These are phyloP conservation scores for Rhodotorula taiwanensis DNA, from an alignment of 768 basidiomycete species.

Conservation along the genomic window DNA sequence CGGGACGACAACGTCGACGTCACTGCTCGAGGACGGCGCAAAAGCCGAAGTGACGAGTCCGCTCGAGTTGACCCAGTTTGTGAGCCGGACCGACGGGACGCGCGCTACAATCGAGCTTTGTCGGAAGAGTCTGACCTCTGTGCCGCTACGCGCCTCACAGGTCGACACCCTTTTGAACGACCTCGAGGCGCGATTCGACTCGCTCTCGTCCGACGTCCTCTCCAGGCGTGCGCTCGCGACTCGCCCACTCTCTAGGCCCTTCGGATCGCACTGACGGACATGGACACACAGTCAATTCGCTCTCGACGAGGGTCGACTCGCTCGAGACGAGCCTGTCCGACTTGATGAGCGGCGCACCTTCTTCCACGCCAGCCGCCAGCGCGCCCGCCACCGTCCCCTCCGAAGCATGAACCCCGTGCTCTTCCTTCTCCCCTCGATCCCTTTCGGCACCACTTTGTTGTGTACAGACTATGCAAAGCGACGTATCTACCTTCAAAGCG, in stretches of 20 bases:
- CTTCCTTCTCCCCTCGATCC: too few species aligned
- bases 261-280: not conserved
- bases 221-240: constrained; percentile 13
- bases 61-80: constrained; percentile 31
- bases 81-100: constrained; percentile 3
- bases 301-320: constrained; percentile 28
- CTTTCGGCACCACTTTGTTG: too few species aligned
- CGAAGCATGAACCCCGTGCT: too few species aligned
- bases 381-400: too few species aligned
- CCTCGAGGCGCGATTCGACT: constrained; percentile 32
- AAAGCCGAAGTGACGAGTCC: constrained; percentile 22
- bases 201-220: constrained; percentile 28
- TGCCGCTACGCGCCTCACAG: not conserved
- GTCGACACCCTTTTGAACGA: constrained; percentile 31
- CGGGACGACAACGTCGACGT: not conserved
- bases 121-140: not conserved
- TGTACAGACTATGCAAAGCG: too few species aligned
- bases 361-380: too few species aligned
- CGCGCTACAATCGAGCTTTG: too few species aligned
- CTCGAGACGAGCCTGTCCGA: constrained; percentile 26
- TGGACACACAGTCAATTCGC: constrained; percentile 1
- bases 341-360: constrained; percentile 31
- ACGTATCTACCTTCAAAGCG: too few species aligned
- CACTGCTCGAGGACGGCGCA: not conserved
- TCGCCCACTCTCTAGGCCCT: not conserved